Base-by-base conservation (phyloP, 805 yeast species). In the Nakazawaea ishiwadae region DNA sequence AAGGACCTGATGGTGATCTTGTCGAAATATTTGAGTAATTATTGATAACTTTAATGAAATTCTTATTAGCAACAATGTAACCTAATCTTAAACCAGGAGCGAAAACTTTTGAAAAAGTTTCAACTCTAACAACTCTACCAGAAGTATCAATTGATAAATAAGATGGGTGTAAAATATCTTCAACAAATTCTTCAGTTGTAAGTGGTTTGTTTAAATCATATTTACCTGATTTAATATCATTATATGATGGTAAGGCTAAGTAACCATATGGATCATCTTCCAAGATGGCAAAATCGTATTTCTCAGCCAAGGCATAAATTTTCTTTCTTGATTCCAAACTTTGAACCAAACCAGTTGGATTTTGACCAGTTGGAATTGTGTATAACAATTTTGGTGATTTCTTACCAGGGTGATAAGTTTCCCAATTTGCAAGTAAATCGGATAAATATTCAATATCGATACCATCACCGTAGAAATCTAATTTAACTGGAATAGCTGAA, bases 211-310 rank as follows among this genome's bases (percentile, higher is more conserved):
- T 42, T 52, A 38, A 55, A 44, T 45, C 68, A 62, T 47, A 67
- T 61, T 53, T 66, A 61, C 75, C 75, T 63, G 54, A 64, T n/a
- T 48, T 47, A 28, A 73, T 64, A 52, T 53, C 58, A 9, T 57
- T 45, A 53, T 54, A 72, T 8, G 66, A 58, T 7, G 77, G 73
- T 49, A 77, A 62, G 31, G 70, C 63, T 48, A 79, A 63, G 56
- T 79, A 77, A 2, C 83, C 83, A 53, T 81, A 81, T 3, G 87
- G 86, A 58, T 80, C 86, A 55, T 81, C 88, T 54, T 81, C 88
- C 36, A 81, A 63, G 44, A 81, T 79, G 17, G 71, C 62, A 45
- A 81, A 73, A 56, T 81, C 77, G 55, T 77, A 68, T 49, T 69
- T 66, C 45, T 65, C 73, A 9, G 84, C 81, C 41, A 81, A 53